Base-by-base conservation (phyloP, 805 yeast genomes). In the Grigorovia humatica region DNA sequence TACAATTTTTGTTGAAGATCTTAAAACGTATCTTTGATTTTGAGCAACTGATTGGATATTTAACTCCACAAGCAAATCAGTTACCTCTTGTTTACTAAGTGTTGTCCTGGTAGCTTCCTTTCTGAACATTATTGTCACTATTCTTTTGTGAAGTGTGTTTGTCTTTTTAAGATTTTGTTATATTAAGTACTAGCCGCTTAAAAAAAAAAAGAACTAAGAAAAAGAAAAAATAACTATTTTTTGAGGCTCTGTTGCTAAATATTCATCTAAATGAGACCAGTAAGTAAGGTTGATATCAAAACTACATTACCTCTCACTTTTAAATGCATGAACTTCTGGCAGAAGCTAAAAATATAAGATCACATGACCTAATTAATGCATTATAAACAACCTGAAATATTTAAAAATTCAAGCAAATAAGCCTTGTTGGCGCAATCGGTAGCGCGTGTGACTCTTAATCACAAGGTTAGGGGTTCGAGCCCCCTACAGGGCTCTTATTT, bases 381-480 rank as follows among this genome's bases (percentile, higher is more conserved):
- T 42, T 42, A 12, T 15, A 12, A n/a, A 4, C 42, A 38, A 23
- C 6, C 27, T 4, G 6, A 23, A 23, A 23, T 6, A 4, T 23
- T 23, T 4, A 23, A 23, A 23, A 23, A 23, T 4, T 4, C 15
- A 38, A 15, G 8, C 18, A 38, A 38, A 17, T 38, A 38, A 38
- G 54, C 54, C 54, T 52, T 52, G 54, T 48, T 52, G 54, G 57
- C 57, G 57, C 57, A 54, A 54, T 54, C 57, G 57, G 57, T 54
- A 54, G 57, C 57, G 57, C 57, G 57, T 54, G 51, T 54, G 55
- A 55, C 55, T 55, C 55, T 55, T 55, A 53, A 55, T 55, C 57
- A 55, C 52, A 55, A 55, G 57, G 57, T 53, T 55, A 53, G 57
- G 57, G 57, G 57, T 55, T 55, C 57, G 57, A 55, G 50, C 57